A percentile compares a stretch with the other conserved stretches of the same genome.
phyloP scores from a whole-genome alignment of 495 filamentous ascomycete genomes.

The Xylaria cubensis region DNA sequence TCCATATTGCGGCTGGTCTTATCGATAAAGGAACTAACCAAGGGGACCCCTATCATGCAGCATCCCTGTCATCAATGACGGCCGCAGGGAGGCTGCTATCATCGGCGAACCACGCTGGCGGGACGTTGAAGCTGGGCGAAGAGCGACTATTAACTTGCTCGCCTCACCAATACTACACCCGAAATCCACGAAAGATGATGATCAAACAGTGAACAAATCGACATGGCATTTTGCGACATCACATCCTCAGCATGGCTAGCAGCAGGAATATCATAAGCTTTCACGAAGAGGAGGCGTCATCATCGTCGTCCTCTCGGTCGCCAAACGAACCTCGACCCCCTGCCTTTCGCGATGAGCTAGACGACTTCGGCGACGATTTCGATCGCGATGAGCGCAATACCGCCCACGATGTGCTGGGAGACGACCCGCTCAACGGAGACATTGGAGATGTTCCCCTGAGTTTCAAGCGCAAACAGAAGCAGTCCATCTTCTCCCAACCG shows the following conservation, averaged over 20 bases:
- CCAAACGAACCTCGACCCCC: slow-evolving; percentile 35
- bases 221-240: slow-evolving; percentile 39
- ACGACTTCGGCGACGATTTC: slow-evolving; percentile 55
- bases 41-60: slow-evolving; percentile 23
- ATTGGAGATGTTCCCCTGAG: slow-evolving; percentile 63
- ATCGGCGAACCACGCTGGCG: neutral
- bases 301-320: slow-evolving; percentile 39
- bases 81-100: neutral
- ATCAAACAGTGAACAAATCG: slow-evolving; percentile 22
- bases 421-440: slow-evolving; percentile 60
- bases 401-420: slow-evolving; percentile 41
- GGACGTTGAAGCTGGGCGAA: slow-evolving; percentile 9
- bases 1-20: neutral
- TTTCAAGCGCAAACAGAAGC: slow-evolving; percentile 86
- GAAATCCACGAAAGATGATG: neutral
- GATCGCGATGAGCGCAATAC: slow-evolving; percentile 42
- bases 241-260: slow-evolving; percentile 40
- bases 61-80: slow-evolving; percentile 17
- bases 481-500: slow-evolving; percentile 51
- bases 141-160: neutral
- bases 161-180: neutral
- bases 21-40: slow-evolving; percentile 1
- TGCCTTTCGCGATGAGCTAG: slow-evolving; percentile 44
- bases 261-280: slow-evolving; percentile 41
- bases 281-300: slow-evolving; percentile 38